Percentiles rank a stretch among this genome's conserved stretches.
phyloP scores from a whole-genome alignment of 2,329 filamentous ascomycete genomes.

The Pseudogymnoascus sp. region DNA sequence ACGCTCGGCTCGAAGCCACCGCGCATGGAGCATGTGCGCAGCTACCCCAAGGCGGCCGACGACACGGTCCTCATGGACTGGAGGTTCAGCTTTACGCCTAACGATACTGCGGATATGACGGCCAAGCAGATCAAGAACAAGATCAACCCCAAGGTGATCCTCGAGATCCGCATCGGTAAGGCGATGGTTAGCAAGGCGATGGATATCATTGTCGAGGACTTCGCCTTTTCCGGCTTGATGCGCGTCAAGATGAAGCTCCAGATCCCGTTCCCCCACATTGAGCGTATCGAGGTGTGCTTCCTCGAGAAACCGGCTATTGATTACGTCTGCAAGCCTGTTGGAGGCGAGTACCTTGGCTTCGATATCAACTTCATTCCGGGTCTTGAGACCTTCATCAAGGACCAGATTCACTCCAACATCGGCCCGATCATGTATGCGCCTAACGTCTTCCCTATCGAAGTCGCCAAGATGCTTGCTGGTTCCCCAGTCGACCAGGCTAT shows the following conservation, averaged over 20 bases:
- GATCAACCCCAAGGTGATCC: constrained; percentile 91
- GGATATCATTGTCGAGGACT: constrained; percentile 96
- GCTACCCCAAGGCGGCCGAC: constrained; percentile 90
- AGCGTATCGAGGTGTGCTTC: constrained; percentile 92
- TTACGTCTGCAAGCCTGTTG: constrained; percentile 95
- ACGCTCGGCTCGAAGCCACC: constrained; percentile 92
- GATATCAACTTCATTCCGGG: constrained; percentile 99
- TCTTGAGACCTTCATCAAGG: constrained; percentile 85
- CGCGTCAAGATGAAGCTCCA: constrained; percentile 96
- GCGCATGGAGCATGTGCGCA: constrained; percentile 94
- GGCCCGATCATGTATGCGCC: constrained; percentile 97
- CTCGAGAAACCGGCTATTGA: constrained; percentile 77
- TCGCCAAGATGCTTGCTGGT: constrained; percentile 95
- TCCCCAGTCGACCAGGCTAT: constrained; percentile 92
- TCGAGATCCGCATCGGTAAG: constrained; percentile 92
- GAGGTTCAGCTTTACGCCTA: constrained; percentile 99
- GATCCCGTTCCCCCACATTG: constrained; percentile 89
- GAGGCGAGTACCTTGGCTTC: constrained; percentile 90
- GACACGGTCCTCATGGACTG: constrained; percentile 98
- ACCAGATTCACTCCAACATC: constrained; percentile 90
- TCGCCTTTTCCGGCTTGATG: constrained; percentile 94
- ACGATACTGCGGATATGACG: constrained; percentile 88
- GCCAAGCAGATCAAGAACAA: constrained; percentile 85
- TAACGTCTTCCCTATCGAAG: constrained; percentile 96
- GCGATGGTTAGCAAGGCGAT: constrained; percentile 95